Evolutionary conservation across 1,284 basidiomycete species (phyloP), one percentile per base, ranked within the genome.

Genomic region (Golubevia pallescens): DNA sequence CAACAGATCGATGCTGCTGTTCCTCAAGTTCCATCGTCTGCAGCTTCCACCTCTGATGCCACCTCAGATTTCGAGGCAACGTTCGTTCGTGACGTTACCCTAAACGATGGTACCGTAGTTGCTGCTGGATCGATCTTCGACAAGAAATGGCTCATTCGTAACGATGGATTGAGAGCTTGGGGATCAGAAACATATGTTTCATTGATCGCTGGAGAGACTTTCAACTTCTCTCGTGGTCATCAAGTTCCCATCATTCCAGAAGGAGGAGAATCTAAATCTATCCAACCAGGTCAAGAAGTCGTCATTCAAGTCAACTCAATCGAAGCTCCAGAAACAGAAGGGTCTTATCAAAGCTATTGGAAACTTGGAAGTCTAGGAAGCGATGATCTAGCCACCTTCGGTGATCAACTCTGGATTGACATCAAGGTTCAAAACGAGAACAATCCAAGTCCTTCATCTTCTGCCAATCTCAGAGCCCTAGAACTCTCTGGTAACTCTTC

Each of bases 101-200:
- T 70, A 1, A 59, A 59, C 4, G 68, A 70, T 48, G 60, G 65
- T 20, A 32, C 67, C 7, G 32, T 53, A 24, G 53, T 70, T 3
- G 66, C 60, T 10, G 66, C 68, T 1, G 68, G 68, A 32, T 60
- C 66, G 4, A 38, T 57, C 32, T 70, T 70, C 60, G 68, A 70
- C 57, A 70, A 70, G 62, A 48, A 59, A 20, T 70, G 68, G 68
- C 42, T 58, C 24, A 14, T 70, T 10, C 51, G 59, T 8, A 70
- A 70, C 61, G 65, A 56, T 19, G 68, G 68, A 8, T 60, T 16
- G 28, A n/a, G 62, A 51, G 32, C 66, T 10, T 70, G 68, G 68
- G 63, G 63, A 48, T 20, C 14, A n/a, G 52, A 16, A 16, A 48
- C 42, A 10, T 13, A 32, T 10, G 19, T 67, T 34, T 38, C 52